Evolutionary conservation across 805 yeast genomes (phyloP).

Genomic region (Tetrapisispora iriomotensis): DNA sequence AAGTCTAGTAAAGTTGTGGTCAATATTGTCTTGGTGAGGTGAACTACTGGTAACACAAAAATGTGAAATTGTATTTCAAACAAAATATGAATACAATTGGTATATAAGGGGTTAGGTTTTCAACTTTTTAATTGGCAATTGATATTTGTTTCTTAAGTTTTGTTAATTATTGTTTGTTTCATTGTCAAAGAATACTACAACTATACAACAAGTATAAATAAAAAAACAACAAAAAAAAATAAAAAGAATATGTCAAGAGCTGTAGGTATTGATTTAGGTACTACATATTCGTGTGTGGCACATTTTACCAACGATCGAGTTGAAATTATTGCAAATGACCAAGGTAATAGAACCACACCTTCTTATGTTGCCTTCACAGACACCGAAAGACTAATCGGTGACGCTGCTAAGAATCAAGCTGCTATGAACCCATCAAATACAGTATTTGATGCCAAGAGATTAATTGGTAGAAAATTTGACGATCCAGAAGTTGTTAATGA

Average conservation of each 20-base stretch:
- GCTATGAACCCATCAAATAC: slow-evolving; percentile 89
- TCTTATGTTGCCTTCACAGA: slow-evolving; percentile 93
- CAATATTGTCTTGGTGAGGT: too few relatives aligned
- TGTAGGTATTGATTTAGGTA: slow-evolving; percentile 74
- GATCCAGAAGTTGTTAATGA: slow-evolving; percentile 75
- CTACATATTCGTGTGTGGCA: slow-evolving; percentile 93
- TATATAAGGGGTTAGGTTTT: not conserved
- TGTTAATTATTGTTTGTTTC: not conserved
- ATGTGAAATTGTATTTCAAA: too few relatives aligned
- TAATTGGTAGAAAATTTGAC: slow-evolving; percentile 78
- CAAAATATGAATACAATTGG: not conserved
- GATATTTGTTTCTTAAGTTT: not conserved
- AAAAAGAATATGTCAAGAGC: slow-evolving; percentile 36
- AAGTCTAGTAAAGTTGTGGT: too few relatives aligned
- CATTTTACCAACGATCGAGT: slow-evolving; percentile 87
- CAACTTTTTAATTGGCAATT: not conserved
- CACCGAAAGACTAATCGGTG: slow-evolving; percentile 89
- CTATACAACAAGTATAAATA: not conserved
- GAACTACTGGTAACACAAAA: too few relatives aligned
- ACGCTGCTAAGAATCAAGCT: slow-evolving; percentile 96
- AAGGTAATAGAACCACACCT: slow-evolving; percentile 97
- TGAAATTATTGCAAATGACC: slow-evolving; percentile 94
- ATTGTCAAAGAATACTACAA: not conserved
- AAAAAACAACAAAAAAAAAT: not conserved
- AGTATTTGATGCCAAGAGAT: slow-evolving; percentile 84